Evolutionary conservation across 2,329 filamentous ascomycete genomes (phyloP), one percentile per base, ranked within the genome.

Genomic region (Fusarium multiceps): DNA sequence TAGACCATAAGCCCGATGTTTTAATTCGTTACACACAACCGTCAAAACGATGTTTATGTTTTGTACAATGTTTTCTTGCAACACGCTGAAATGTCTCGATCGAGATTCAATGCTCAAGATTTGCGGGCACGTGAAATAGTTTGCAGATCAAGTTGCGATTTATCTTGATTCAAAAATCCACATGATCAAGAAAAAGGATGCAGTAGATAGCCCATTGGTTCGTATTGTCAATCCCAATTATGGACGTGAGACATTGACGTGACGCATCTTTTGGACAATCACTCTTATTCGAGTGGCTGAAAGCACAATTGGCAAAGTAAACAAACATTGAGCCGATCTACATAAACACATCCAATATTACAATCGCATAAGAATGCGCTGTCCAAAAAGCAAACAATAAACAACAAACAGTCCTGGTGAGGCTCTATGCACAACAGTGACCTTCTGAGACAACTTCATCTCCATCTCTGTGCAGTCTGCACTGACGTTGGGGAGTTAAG

Each of bases 1-100:
- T 66, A 66, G 63, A 66, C 61, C 61, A 66, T 66, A 66, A 66
- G 61, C 61, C 63, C 62, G 32, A 28, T 41, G 6, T 51, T 41
- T 27, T 41, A 4, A 51, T 51, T 51, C 9, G 32, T 20, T 51
- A 20, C 18, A 43, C 43, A 4, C 14, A 1, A 6, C 0, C 2
- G n/a, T 4, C 2, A 4, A 3, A 3, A 7, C 4, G 3, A 2
- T 2, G 0, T 11, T 2, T 48, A 51, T 51, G 48, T 51, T 3
- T 2, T 6, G 1, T 18, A 3, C 0, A 0, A 21, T 21, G 21
- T 4, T 21, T 25, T 25, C 8, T 25, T 25, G 2, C 7, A 2
- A 23, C 20, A n/a, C 16, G 7, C 14, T 48, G 4, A 21, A 6
- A 23, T 2, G 3, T 14, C 13, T n/a, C 2, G 3, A 34, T 34